phyloP scores from a whole-genome alignment of 225 moss, liverwort and hornwort species.

The Pseudoscleropodium purum region DNA sequence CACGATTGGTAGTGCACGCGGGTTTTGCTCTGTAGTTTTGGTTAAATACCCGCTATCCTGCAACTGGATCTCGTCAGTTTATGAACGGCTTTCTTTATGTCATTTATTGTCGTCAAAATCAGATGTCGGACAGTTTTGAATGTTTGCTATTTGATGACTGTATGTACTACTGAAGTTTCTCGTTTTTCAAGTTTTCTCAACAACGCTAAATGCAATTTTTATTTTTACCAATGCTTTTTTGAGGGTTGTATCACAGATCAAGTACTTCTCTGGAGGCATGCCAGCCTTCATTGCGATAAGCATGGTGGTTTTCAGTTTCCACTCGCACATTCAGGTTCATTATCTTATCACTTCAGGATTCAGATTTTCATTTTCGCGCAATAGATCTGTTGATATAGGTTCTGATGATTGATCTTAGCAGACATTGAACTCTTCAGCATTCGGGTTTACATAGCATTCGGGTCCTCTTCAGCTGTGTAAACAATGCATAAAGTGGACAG shows the following conservation, averaged over 20 bases:
- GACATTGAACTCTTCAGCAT: neutral
- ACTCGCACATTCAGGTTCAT: slow-evolving; percentile 82
- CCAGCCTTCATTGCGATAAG: slow-evolving; percentile 65
- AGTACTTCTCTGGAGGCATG: slow-evolving; percentile 47
- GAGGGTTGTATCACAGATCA: slow-evolving; percentile 32
- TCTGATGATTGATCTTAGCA: neutral
- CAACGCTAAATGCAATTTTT: neutral
- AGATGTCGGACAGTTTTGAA: neutral
- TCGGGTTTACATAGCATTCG: neutral
- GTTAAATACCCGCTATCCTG: neutral
- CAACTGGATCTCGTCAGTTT: neutral
- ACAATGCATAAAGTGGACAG: neutral
- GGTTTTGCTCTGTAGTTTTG: neutral
- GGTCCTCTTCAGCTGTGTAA: neutral
- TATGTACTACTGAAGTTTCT: neutral
- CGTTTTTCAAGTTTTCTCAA: neutral
- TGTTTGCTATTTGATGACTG: neutral
- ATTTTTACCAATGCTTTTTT: neutral
- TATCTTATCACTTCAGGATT: neutral
- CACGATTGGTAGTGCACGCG: neutral
- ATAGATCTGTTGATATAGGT: neutral
- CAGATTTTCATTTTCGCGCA: neutral
- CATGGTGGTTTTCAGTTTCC: slow-evolving; percentile 89
- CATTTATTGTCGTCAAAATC: neutral
- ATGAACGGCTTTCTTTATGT: neutral